Evolutionary conservation across 148 eudicot species (phyloP), one percentile per base, ranked within the genome.

Genomic region (Linanthus parryae): DNA sequence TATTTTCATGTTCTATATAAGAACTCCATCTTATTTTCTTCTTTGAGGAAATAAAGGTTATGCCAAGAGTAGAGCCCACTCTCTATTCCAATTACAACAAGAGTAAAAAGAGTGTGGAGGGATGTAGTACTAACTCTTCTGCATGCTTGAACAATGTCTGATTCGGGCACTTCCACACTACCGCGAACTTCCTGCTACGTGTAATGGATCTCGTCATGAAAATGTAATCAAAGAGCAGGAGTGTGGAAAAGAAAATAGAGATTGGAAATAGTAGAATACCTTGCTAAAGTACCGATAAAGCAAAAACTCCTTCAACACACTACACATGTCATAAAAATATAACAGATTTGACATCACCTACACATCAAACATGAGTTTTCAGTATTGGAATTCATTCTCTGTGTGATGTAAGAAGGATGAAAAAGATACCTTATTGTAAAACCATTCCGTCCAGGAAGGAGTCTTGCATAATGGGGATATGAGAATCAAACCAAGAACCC

Each of bases 381-480:
- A n/a, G n/a, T n/a, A n/a, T n/a, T n/a, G n/a, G n/a, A n/a, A n/a
- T n/a, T n/a, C n/a, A n/a, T n/a, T n/a, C n/a, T n/a, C n/a, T n/a
- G n/a, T n/a, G n/a, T n/a, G n/a, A n/a, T n/a, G n/a, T n/a, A n/a
- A n/a, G 23, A 50, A 44, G 28, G 18, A 20, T 20, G 34, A 49
- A 33, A 58, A 44, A 53, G 12, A 21, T 33, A 94, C 99, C 92
- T 94, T 94, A 66, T 84, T 94, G 54, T 76, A 82, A 50, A 94
- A 54, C 99, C 99, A 94, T 73, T 94, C 99, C 16, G 84, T 84
- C 99, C 99, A 94, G 34, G 96, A 84, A 37, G 92, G 84, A 56
- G 92, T 73, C 70, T 69, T 78, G 71, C 99, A 94, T 35, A 88
- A 55, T 54, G 99, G 99, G 22, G 99, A 88, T 64, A 94, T 74